Percentiles rank a stretch among this genome's conserved stretches.
phyloP scores from a whole-genome alignment of 768 basidiomycete genomes.

The Phanerochaete carnosa region DNA sequence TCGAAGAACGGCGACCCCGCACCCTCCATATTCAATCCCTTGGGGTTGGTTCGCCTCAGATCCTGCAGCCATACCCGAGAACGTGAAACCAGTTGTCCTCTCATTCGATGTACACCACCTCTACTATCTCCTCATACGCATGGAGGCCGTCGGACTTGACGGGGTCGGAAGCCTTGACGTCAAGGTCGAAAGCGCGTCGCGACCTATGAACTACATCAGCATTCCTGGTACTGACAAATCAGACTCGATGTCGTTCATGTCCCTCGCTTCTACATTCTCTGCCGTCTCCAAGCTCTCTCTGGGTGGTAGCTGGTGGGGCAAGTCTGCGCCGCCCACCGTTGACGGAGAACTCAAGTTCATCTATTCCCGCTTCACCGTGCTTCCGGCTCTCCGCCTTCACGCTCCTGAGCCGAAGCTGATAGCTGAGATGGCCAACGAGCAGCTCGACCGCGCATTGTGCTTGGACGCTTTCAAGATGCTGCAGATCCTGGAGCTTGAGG shows the following conservation, averaged over 20 bases:
- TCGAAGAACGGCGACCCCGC: constrained; percentile 25
- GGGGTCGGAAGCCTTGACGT: constrained; percentile 76
- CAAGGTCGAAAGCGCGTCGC: constrained; percentile 64
- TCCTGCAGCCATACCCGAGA: constrained; percentile 27
- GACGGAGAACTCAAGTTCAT: constrained; percentile 81
- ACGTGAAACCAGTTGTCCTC: constrained; percentile 62
- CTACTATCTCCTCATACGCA: constrained; percentile 83
- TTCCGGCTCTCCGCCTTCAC: constrained; percentile 72
- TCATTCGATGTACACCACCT: constrained; percentile 77
- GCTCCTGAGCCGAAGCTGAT: constrained; percentile 66
- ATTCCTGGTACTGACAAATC: constrained; percentile 56
- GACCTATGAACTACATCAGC: constrained; percentile 74
- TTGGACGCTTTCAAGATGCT: constrained; percentile 85
- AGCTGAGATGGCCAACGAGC: constrained; percentile 64
- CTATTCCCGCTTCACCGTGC: constrained; percentile 87
- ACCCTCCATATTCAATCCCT: constrained; percentile 51
- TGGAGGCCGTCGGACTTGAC: constrained; percentile 75
- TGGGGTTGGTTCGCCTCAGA: constrained; percentile 52
- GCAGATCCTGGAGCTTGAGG: constrained; percentile 66
- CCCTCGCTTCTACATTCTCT: constrained; percentile 74
- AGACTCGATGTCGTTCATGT: constrained; percentile 71
- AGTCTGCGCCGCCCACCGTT: constrained; percentile 51
- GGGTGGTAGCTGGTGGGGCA: constrained; percentile 70
- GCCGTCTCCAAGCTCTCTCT: constrained; percentile 74
- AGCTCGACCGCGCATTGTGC: constrained; percentile 73